These are phyloP conservation scores for Trichoderma oligosporum DNA, from an alignment of 2,329 filamentous ascomycete species.

Conservation along the genomic window DNA sequence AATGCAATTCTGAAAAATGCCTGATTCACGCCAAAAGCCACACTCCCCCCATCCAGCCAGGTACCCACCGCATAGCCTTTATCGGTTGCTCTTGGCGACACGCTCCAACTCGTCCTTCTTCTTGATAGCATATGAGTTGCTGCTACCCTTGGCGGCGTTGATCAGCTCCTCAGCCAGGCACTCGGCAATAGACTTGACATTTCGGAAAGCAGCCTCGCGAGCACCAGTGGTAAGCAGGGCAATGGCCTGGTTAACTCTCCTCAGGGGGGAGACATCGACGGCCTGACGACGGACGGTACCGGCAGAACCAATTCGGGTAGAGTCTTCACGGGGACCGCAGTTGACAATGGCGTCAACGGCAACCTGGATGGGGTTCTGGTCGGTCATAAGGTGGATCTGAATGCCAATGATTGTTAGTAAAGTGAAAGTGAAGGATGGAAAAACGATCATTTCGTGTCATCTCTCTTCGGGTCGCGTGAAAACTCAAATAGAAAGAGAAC, in stretches of 20 bases:
- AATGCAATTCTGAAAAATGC: conserved; percentile 47
- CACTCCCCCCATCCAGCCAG: conserved; percentile 38
- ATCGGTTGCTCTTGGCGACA: conserved; percentile 99
- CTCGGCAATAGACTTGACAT: conserved; percentile 99
- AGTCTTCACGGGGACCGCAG: conserved; percentile 99
- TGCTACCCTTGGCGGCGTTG: conserved; percentile 99
- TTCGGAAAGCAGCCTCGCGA: conserved; percentile 98
- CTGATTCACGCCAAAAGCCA: conserved; percentile 44
- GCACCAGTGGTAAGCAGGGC: conserved; percentile 98
- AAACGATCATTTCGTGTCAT: not conserved
- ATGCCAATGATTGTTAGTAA: conserved; percentile 29
- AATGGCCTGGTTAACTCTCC: conserved; percentile 99
- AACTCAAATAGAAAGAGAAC: no score
- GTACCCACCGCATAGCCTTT: conserved; percentile 51
- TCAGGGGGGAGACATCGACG: conserved; percentile 99
- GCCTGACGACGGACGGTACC: conserved; percentile 99
- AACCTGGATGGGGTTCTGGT: conserved; percentile 99
- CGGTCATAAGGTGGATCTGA: conserved; percentile 99
- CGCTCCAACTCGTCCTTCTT: conserved; percentile 99
- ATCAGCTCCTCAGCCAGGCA: conserved; percentile 99
- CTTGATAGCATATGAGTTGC: conserved; percentile 99
- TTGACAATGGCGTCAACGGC: conserved; percentile 99
- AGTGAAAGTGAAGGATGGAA: conserved; percentile 20
- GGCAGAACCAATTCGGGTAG: conserved; percentile 97
- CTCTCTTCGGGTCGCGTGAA: not conserved